phyloP scores from a whole-genome alignment of 2,329 filamentous ascomycete genomes.

The Tolypocladium ovalisporum region DNA sequence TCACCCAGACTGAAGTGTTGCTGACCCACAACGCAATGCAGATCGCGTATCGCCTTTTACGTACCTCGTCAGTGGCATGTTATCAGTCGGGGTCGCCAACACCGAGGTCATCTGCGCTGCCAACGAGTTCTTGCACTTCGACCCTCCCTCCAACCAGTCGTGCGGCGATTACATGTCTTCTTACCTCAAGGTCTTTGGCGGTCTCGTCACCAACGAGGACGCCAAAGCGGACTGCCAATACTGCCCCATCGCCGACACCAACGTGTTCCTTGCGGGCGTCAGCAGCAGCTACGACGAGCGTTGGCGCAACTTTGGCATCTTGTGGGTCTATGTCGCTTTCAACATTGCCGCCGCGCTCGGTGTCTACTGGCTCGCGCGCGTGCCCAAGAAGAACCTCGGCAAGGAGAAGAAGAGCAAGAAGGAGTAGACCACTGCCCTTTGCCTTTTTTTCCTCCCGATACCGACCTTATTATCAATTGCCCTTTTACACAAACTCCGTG shows the following conservation, averaged over 20 bases:
- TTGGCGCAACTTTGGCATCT: conserved; percentile 59
- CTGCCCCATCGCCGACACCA: conserved; percentile 40
- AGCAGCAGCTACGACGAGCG: conserved; percentile 43
- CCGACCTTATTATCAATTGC: no score
- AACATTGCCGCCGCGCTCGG: conserved; percentile 44
- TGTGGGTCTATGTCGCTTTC: conserved; percentile 48
- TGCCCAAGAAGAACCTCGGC: conserved; percentile 33
- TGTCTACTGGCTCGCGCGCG: conserved; percentile 43
- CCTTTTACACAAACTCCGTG: no score
- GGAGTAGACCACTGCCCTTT: conserved; percentile 4
- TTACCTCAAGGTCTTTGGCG: conserved; percentile 39
- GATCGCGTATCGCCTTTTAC: conserved; percentile 75
- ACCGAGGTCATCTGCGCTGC: conserved; percentile 52
- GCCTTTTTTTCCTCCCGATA: background rate
- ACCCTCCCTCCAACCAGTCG: conserved; percentile 44
- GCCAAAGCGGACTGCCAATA: conserved; percentile 43
- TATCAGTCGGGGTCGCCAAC: conserved; percentile 60
- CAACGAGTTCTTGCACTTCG: conserved; percentile 60
- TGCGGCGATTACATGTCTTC: conserved; percentile 47
- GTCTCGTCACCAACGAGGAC: conserved; percentile 37
- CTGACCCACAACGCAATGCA: conserved; percentile 1
- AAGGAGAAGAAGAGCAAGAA: conserved; percentile 22
- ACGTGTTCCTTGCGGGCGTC: conserved; percentile 36
- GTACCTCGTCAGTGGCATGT: conserved; percentile 65
- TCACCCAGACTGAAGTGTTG: background rate